Evolutionary conservation across 805 yeast species (phyloP).

Genomic region (Lipomyces kockii): DNA sequence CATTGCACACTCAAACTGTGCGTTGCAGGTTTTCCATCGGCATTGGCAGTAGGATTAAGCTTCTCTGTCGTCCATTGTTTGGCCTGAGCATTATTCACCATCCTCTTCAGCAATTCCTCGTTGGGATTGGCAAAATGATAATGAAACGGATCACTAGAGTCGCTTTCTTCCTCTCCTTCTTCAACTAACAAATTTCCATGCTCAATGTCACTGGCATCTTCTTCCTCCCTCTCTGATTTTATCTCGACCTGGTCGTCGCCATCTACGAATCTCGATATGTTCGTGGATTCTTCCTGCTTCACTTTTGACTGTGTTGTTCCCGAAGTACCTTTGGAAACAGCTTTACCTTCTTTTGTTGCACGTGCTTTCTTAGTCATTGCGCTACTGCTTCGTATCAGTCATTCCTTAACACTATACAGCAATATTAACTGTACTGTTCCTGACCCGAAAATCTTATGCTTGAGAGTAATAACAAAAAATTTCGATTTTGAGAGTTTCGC

Average conservation of each 20-base stretch:
- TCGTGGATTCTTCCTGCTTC: background rate
- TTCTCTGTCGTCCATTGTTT: constrained; percentile 24
- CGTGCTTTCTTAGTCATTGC: background rate
- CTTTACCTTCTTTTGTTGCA: background rate
- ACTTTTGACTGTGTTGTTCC: no score
- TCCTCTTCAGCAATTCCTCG: constrained; percentile 6
- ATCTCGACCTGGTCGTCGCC: background rate
- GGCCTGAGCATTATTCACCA: constrained; percentile 30
- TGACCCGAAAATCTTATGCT: background rate
- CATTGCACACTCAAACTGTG: constrained; percentile 13
- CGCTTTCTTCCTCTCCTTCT: constrained; percentile 44
- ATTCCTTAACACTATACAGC: no score
- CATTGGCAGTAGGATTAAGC: constrained; percentile 6
- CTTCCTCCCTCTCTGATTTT: background rate
- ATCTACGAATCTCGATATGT: background rate
- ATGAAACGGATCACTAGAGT: constrained; percentile 70
- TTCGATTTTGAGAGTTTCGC: no score
- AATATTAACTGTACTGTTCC: background rate
- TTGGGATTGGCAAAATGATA: constrained; percentile 59
- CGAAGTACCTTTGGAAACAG: background rate
- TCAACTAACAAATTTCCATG: background rate
- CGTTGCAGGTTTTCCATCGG: constrained; percentile 13
- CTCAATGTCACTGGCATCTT: background rate
- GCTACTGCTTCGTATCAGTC: background rate
- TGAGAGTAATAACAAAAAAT: no score